These are phyloP conservation scores for Eragrostis tef DNA, from an alignment of 202 grass and related monocot species.

Conservation along the genomic window DNA sequence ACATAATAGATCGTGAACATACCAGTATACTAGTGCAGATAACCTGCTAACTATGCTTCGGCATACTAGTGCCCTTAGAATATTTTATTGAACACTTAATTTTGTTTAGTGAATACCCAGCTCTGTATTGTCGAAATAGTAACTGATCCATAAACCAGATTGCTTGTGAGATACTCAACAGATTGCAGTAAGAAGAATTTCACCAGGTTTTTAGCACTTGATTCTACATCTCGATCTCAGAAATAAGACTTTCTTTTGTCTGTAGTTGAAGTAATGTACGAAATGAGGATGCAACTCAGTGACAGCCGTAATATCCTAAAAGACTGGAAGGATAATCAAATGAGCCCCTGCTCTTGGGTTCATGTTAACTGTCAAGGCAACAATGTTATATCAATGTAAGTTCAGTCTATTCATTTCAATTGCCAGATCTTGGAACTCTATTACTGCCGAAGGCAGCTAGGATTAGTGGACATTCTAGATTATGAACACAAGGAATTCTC, in stretches of 20 bases:
- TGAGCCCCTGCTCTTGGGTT: constrained; percentile 54
- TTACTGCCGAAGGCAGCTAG: not conserved
- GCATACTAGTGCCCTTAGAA: constrained; percentile 18
- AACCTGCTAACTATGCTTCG: not conserved
- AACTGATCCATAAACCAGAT: constrained; percentile 2
- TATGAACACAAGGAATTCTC: not conserved
- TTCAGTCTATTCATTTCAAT: constrained; percentile 20
- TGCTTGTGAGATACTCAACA: not conserved
- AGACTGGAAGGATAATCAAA: constrained; percentile 63
- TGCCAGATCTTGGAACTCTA: not conserved
- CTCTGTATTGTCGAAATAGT: not conserved
- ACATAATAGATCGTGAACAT: constrained; percentile 15
- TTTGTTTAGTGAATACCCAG: constrained; percentile 4
- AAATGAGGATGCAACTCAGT: constrained; percentile 57
- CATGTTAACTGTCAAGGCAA: constrained; percentile 46
- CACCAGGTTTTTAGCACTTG: not conserved
- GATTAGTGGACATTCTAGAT: not conserved
- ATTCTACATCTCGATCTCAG: constrained; percentile 1
- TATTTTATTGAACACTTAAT: constrained; percentile 1
- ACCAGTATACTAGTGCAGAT: constrained; percentile 13
- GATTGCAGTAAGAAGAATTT: not conserved
- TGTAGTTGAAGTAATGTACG: constrained; percentile 49
- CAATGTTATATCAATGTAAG: constrained; percentile 60
- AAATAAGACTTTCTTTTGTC: constrained; percentile 29
- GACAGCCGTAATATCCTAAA: constrained; percentile 45